Evolutionary conservation across 2,329 filamentous ascomycete species (phyloP), one percentile per base, ranked within the genome.

Genomic region (Furcasterigmium furcatum): DNA sequence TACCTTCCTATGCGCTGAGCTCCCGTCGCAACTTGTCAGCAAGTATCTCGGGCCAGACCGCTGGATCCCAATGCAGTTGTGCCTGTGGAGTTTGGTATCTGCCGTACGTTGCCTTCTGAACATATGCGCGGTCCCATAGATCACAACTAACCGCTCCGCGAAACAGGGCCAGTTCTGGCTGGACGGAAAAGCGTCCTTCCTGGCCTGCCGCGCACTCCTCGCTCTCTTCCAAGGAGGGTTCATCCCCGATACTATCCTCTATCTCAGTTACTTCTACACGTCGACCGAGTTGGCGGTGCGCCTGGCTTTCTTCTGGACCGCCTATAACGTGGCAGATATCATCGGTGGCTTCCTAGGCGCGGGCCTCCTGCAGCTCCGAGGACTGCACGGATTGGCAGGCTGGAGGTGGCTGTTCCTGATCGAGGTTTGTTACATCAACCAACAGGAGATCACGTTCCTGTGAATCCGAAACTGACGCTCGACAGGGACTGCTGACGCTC

Each of bases 21-120:
- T 84, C 2, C 80, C 79, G 0, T 80, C 77, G 0, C 79, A 83
- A 52, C 64, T 84, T 19, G 64, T 82, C 29, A 68, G 65, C 47
- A 77, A 82, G 58, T 79, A 68, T 67, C 59, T 77, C 13, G 56
- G 56, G 1, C 55, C 56, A 3, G 53, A 55, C 42, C 68, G 74
- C 12, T 80, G 76, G 76, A 80, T 81, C 35, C 79, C 79, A 0
- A 60, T 73, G 29, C 76, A 79, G 49, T 79, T 82, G 71, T 58
- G 74, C 2, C 63, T 69, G 4, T 79, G 74, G 76, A 76, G 71
- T 54, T 53, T 77, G 8, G 69, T 79, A 12, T 38, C 13, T 32
- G 16, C 12, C 20, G 42, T 45, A 16, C 2, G 4, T 10, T 14
- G 5, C 16, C 24, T 66, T 1, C 72, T 72, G 29, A 53, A 75